Conservation (phyloP, 345 rosid species). For the Noccaea caerulescens region DNA sequence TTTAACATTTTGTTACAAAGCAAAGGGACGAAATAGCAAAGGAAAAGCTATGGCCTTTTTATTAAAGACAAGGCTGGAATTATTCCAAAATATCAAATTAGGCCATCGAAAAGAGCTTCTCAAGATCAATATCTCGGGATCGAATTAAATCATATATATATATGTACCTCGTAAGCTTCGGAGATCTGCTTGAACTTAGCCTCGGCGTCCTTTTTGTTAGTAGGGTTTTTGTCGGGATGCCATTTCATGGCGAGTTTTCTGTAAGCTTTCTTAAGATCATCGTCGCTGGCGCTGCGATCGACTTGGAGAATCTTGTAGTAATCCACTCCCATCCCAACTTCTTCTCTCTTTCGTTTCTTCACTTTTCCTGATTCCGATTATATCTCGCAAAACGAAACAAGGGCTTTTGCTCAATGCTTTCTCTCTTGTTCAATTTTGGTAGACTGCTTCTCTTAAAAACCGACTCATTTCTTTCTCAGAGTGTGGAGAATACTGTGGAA, state of each 20-base stretch:
- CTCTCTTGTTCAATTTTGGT: background rate
- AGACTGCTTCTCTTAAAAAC: background rate
- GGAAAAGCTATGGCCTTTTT: too few species aligned
- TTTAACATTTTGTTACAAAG: too few species aligned
- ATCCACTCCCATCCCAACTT: conserved; percentile 60
- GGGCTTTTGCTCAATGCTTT: background rate
- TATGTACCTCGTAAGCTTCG: conserved; percentile 65
- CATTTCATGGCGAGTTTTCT: conserved; percentile 55
- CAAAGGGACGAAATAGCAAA: too few species aligned
- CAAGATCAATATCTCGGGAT: too few species aligned
- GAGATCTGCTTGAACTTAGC: conserved; percentile 72
- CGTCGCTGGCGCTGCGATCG: conserved; percentile 59
- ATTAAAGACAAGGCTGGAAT: too few species aligned
- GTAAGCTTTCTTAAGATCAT: conserved; percentile 70
- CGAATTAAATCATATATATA: too few species aligned
- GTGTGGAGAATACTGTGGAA: conserved; percentile 43
- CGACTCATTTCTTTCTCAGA: conserved; percentile 13
- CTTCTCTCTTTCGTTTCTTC: conserved; percentile 48
- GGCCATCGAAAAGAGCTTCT: too few species aligned
- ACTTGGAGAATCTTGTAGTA: conserved; percentile 63
- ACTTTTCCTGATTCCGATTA: conserved; percentile 14
- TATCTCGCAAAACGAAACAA: background rate
- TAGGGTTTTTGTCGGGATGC: conserved; percentile 50
- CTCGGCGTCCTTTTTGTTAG: conserved; percentile 68
- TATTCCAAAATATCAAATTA: too few species aligned